Evolutionary conservation across 2,329 filamentous ascomycete species (phyloP), one percentile per base, ranked within the genome.

Genomic region (Sphaerulina vaccinii): DNA sequence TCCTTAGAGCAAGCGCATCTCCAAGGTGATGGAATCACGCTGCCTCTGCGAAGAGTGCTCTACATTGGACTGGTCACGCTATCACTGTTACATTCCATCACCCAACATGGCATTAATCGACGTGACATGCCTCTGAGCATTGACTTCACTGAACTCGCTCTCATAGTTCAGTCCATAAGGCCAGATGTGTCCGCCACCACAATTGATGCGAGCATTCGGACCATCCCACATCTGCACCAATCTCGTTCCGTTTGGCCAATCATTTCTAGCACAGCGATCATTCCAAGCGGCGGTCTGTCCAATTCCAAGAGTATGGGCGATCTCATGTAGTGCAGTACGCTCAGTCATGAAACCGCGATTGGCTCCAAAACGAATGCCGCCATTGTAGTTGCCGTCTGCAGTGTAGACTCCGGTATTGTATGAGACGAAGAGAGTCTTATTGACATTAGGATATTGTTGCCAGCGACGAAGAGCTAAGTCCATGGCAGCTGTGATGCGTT

Each of bases 141-240:
- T n/a, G n/a, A n/a, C 27, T 23, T 45, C 39, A n/a, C 46, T 51
- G 39, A 52, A 57, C 40, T 57, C 54, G 7, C 21, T 45, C 21
- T 51, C 54, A 42, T 27, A 57, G 16, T 57, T 57, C 51, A 57
- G 43, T 15, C 54, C 54, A 42, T 57, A 57, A 23, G 54, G 54
- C 51, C 51, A 51, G 19, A 57, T 39, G 22, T 57, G 54, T 1
- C 43, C 37, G 1, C 51, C 54, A 3, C 43, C 47, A 38, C 54
- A 57, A 21, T 37, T 44, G 10, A 57, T 29, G 38, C 23, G 51
- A 19, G 42, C 35, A n/a, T 40, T 43, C 19, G 13, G 16, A 1
- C 54, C 54, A 39, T 57, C 51, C 33, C 43, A 51, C 16, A 35
- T 45, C 32, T 23, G n/a, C 51, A 57, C 15, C 43, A 54, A 35